Base-by-base conservation (phyloP, 2,329 filamentous ascomycete genomes). In the Hypoxylon sp. region DNA sequence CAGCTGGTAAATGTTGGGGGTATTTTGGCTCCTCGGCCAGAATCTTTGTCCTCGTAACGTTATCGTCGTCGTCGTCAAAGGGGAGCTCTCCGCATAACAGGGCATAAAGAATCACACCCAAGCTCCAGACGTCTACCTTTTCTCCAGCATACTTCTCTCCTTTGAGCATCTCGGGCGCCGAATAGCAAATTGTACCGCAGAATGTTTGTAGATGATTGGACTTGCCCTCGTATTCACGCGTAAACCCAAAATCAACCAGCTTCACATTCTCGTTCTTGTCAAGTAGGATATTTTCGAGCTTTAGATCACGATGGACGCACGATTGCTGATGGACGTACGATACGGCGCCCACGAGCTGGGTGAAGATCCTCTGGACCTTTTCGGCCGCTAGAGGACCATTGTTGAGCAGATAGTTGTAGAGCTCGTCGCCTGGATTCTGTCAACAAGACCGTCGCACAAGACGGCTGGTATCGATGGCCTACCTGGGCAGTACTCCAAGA, bases 231-330 rank as follows among this genome's bases (percentile, higher is more conserved):
- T 99, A 99, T 77, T 99, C 95, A 65, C 95, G 84, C 9, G 95
- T 99, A 72, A 99, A 99, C 15, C 95, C 95, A 78, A 99, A 99
- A 74, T 99, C 95, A 66, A 96, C 94, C 59, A 99, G 79, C 77
- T 99, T 99, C 67, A 99, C 95, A 70, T 98, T 97, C 72, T 96
- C 94, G 72, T 97, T 84, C 74, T 96, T 98, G 78, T 99, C 95
- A 66, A 99, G 83, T 41, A 99, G 80, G 56, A 99, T 97, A 71
- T 96, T 96, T 73, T 99, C 95, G 69, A 99, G 83, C 76, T 99
- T 99, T 51, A 99, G 80, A 73, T 99, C 95, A 67, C 95, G 91
- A 74, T 99, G 95, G 27, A 99, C 95, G 72, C 95, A 99, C 4
- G 90, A 93, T 69, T 96, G 93, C 73, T 88, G 89, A 77, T 99